A percentile compares a stretch with the other conserved stretches of the same genome.
phyloP scores from a whole-genome alignment of 1,284 basidiomycete genomes.

The Irpex rosettiformis region DNA sequence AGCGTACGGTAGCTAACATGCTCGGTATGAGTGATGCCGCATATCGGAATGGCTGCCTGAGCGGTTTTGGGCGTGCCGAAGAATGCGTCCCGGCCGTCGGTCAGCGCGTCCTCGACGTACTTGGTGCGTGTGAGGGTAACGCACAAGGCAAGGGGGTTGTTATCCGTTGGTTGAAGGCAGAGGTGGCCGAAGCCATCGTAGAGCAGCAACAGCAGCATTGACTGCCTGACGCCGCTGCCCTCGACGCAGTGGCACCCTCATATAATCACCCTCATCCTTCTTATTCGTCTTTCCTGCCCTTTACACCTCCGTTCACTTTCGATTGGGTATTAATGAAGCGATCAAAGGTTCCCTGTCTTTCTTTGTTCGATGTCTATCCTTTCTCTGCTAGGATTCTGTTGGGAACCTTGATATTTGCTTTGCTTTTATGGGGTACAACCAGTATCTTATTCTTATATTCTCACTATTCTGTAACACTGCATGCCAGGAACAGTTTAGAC shows the following conservation, averaged over 20 bases:
- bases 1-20: conserved; percentile 45
- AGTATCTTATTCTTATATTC: neutral
- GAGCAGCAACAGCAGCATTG: conserved; percentile 23
- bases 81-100: conserved; percentile 62
- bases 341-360: neutral
- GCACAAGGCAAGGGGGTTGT: conserved; percentile 18
- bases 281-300: neutral
- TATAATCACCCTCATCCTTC: neutral
- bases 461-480: neutral
- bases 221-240: conserved; percentile 20
- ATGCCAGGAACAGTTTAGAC: neutral
- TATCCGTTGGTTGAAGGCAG: conserved; percentile 25
- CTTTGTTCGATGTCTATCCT: neutral
- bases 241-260: conserved; percentile 4
- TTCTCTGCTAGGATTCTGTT: neutral
- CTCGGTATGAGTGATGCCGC: conserved; percentile 56
- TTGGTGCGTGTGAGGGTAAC: conserved; percentile 30
- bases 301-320: neutral
- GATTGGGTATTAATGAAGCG: neutral
- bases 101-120: conserved; percentile 47
- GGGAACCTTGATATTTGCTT: neutral
- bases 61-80: conserved; percentile 73
- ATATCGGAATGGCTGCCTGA: conserved; percentile 63
- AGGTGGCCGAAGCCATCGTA: conserved; percentile 21
- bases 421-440: neutral